These are phyloP conservation scores for Chlorella sorokiniana DNA, from an alignment of 139 green algal species.

Conservation along the genomic window DNA sequence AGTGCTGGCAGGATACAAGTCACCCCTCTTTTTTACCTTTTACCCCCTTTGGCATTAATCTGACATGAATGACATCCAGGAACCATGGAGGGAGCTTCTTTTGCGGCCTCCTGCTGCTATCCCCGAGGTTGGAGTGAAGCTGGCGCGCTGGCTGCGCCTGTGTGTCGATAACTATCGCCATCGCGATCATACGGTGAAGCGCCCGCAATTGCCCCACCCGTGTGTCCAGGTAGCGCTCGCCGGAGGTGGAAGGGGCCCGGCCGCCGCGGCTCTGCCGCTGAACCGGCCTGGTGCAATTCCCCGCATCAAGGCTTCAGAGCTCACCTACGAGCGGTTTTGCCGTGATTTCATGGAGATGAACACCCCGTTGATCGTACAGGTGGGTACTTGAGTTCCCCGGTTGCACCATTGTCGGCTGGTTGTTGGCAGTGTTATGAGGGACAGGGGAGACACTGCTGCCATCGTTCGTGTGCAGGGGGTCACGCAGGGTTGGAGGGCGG, in stretches of 20 bases:
- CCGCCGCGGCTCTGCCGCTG: no score
- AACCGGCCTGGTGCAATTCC: neutral
- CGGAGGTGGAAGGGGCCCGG: no score
- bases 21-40: no score
- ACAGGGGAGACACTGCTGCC: neutral
- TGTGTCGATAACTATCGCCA: no score
- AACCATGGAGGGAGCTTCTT: neutral
- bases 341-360: conserved; percentile 67
- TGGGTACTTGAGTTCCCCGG: neutral
- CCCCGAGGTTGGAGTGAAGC: no score
- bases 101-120: neutral
- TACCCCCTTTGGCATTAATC: neutral
- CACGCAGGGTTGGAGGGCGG: conserved; percentile 48
- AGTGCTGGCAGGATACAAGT: no score
- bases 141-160: no score
- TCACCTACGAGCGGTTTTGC: conserved; percentile 14
- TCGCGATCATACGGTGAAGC: no score
- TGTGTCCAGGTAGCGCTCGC: no score
- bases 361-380: conserved; percentile 68
- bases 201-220: no score
- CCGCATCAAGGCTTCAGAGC: neutral
- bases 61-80: neutral
- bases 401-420: no score
- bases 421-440: no score
- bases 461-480: conserved; percentile 38